A percentile compares a stretch with the other conserved stretches of the same genome.
These are phyloP conservation scores for Penicillium sp. DNA, from an alignment of 2,329 filamentous ascomycete genomes.

Conservation along the genomic window DNA sequence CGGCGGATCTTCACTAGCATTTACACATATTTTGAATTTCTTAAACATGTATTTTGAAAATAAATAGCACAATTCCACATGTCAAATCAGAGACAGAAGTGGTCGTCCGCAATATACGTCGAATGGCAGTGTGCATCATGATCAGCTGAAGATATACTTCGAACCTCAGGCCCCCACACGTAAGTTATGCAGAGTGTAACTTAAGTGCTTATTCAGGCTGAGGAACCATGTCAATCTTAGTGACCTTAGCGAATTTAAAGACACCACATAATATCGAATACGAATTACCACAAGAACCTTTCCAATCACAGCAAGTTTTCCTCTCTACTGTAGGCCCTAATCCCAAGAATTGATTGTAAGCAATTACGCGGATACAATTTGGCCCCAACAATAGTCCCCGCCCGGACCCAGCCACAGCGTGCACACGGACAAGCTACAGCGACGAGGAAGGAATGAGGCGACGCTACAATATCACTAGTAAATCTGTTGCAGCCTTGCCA, in stretches of 20 bases:
- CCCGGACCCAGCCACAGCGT: not conserved
- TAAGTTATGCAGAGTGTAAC: too few species aligned
- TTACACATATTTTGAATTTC: not conserved
- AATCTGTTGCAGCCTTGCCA: not conserved
- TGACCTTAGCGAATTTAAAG: too few species aligned
- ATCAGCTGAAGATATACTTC: not conserved
- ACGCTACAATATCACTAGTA: not conserved
- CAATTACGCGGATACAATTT: not conserved
- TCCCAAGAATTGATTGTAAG: not conserved
- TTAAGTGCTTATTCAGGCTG: too few species aligned
- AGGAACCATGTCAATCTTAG: too few species aligned
- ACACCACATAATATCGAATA: not conserved
- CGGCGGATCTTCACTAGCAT: not conserved
- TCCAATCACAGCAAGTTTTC: not conserved
- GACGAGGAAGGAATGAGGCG: not conserved
- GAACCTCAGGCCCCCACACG: too few species aligned
- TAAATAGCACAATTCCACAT: not conserved
- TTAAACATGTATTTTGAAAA: not conserved
- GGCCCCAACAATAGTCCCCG: not conserved
- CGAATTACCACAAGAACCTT: not conserved
- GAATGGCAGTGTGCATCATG: too few species aligned
- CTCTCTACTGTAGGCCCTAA: not conserved
- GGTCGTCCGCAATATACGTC: too few species aligned
- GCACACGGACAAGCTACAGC: not conserved
- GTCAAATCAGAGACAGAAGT: not conserved